Evolutionary conservation across 257 asterid genomes (phyloP).

Genomic region (Parsonsia alboflavescens): DNA sequence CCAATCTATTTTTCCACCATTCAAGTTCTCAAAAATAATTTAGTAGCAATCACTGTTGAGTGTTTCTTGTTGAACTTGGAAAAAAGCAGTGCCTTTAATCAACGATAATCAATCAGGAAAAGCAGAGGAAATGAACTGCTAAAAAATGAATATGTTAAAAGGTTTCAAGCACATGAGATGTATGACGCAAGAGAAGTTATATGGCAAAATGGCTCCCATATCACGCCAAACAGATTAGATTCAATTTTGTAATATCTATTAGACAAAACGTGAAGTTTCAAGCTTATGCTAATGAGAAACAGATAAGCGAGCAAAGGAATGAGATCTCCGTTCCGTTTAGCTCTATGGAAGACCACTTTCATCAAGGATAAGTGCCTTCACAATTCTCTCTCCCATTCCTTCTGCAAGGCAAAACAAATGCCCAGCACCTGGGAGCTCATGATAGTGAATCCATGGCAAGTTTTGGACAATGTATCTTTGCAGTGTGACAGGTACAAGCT

Average conservation of each 20-base stretch:
- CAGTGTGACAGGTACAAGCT: conserved; percentile 48
- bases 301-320: background rate
- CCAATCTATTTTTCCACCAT: background rate
- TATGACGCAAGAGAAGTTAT: background rate
- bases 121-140: background rate
- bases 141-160: background rate
- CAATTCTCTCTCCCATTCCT: conserved; percentile 48
- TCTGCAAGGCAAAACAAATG: conserved; percentile 57
- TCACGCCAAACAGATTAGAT: background rate
- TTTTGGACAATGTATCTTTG: conserved; percentile 57
- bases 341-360: conserved; percentile 11
- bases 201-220: background rate
- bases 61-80: background rate
- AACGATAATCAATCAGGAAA: background rate
- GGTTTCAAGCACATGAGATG: background rate
- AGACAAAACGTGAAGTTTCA: background rate
- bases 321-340: background rate
- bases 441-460: conserved; percentile 85
- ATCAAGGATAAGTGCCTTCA: conserved; percentile 46
- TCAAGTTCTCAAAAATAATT: background rate
- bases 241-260: background rate
- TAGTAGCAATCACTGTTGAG: background rate
- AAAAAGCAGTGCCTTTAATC: background rate
- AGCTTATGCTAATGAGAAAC: background rate
- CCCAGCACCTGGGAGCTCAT: conserved; percentile 70